phyloP scores from a whole-genome alignment of 139 green algal genomes.

The Chlamydomonas sp. region DNA sequence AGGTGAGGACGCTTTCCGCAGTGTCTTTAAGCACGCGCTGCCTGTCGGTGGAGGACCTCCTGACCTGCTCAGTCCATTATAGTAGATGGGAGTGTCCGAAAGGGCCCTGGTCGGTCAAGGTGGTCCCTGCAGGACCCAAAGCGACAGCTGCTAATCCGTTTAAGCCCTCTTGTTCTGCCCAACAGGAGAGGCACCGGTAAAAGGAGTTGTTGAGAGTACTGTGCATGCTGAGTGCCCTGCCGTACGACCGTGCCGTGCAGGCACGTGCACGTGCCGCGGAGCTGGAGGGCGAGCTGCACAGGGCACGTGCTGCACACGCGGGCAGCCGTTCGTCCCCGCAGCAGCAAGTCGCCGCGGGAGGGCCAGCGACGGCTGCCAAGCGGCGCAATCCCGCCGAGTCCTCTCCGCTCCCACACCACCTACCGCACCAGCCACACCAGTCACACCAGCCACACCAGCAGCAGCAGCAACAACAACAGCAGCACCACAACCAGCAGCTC shows the following conservation, averaged over 20 bases:
- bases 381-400: neutral
- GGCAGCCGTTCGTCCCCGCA: neutral
- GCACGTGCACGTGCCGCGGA: neutral
- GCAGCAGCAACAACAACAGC: neutral
- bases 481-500: neutral
- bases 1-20: too few species aligned
- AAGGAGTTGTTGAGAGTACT: neutral
- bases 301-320: neutral
- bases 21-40: too few species aligned
- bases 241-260: neutral
- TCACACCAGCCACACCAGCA: neutral
- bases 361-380: neutral
- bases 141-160: too few species aligned
- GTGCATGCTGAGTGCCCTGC: neutral
- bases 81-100: too few species aligned
- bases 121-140: too few species aligned
- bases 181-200: too few species aligned
- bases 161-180: too few species aligned
- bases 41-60: too few species aligned
- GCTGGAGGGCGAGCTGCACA: constrained; percentile 26
- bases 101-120: too few species aligned
- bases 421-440: neutral
- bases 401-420: neutral
- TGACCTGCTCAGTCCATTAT: too few species aligned
- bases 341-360: neutral